Evolutionary conservation across 129 eudicot species (phyloP), one percentile per base, ranked within the genome.

Genomic region (Arctium lappa): DNA sequence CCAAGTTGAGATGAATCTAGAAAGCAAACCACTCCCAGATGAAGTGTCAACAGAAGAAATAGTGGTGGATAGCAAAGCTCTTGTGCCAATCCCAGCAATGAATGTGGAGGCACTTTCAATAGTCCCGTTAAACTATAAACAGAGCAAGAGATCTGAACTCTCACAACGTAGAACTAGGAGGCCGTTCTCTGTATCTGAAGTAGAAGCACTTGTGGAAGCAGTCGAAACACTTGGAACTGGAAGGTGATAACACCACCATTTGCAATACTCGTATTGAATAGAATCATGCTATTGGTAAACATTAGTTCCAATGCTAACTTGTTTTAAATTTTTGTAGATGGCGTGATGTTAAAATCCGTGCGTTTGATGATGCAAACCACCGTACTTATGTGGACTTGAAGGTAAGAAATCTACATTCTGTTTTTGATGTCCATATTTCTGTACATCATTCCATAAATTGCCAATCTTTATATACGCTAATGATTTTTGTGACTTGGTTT

Each of bases 141-240:
- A 18, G n/a, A 80, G 80, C 77, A 91, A 86, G 75, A 88, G 85
- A 66, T 65, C 82, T 72, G 98, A 93, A 75, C 86, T 88, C 80
- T 89, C 91, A 72, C 98, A 90, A 79, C 90, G 98, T 63, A 86
- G 98, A 74, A 88, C 86, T 36, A 86, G 98, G 85, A 87, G 98
- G 37, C 98, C 97, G 0, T 96, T 96, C 81, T 93, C 99, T 50
- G 98, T 96, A 6, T 48, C 89, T n/a, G 99, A 96, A 92, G 99
- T 93, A 8, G 99, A 96, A 84, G 94, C 98, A 63, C 97, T 96
- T n/a, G 99, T 96, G 84, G 94, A 85, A 83, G 98, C 98, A 37
- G 99, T 96, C 53, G 99, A 96, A 86, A 91, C 82, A 74, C 99
- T 96, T 22, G 99, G 99, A 79, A 96, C 99, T 2, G 99, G 99